phyloP scores from a whole-genome alignment of 768 basidiomycete species.

The Xerocomellus chrysenteron region DNA sequence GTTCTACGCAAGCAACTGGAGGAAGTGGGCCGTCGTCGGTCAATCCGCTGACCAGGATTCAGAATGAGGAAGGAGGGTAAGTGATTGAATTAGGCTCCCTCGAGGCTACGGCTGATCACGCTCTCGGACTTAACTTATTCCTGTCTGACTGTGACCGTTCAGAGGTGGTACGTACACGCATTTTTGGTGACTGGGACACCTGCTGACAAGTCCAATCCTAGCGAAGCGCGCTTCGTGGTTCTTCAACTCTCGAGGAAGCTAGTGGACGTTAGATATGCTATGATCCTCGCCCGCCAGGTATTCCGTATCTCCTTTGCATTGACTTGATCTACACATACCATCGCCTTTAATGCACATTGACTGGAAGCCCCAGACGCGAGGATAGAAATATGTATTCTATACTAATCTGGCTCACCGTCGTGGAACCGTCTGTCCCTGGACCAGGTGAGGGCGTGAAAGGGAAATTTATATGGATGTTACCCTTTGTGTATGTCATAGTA shows the following conservation, averaged over 20 bases:
- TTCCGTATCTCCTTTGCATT: slow-evolving; percentile 16
- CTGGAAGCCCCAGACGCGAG: slow-evolving; percentile 7
- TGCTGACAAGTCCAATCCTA: slow-evolving; percentile 38
- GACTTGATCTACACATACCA: slow-evolving; percentile 32
- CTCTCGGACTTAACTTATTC: slow-evolving; percentile 13
- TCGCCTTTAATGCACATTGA: slow-evolving; percentile 25
- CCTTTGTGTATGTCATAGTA: slow-evolving; percentile 22
- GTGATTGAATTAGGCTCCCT: slow-evolving; percentile 30
- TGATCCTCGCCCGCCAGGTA: slow-evolving; percentile 11
- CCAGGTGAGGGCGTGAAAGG: slow-evolving; percentile 22
- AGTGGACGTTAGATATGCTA: slow-evolving; percentile 16
- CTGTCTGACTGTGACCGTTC: slow-evolving; percentile 20
- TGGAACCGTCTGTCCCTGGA: slow-evolving; percentile 21
- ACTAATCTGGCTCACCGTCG: slow-evolving; percentile 28
- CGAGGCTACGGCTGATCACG: slow-evolving; percentile 17
- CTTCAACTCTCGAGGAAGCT: slow-evolving; percentile 74
- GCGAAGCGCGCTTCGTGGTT: slow-evolving; percentile 94
- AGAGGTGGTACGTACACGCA: slow-evolving; percentile 33
- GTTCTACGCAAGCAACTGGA: slow-evolving; percentile 39
- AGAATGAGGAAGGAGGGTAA: slow-evolving; percentile 78
- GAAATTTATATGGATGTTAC: slow-evolving; percentile 24
- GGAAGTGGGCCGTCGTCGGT: slow-evolving; percentile 48
- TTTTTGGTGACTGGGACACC: slow-evolving; percentile 14
- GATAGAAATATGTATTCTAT: slow-evolving; percentile 19
- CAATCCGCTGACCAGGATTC: slow-evolving; percentile 69